Percentiles rank a stretch among this genome's conserved stretches.
Conservation (phyloP, 2,329 filamentous ascomycete species). For the Fusarium robinianum region DNA sequence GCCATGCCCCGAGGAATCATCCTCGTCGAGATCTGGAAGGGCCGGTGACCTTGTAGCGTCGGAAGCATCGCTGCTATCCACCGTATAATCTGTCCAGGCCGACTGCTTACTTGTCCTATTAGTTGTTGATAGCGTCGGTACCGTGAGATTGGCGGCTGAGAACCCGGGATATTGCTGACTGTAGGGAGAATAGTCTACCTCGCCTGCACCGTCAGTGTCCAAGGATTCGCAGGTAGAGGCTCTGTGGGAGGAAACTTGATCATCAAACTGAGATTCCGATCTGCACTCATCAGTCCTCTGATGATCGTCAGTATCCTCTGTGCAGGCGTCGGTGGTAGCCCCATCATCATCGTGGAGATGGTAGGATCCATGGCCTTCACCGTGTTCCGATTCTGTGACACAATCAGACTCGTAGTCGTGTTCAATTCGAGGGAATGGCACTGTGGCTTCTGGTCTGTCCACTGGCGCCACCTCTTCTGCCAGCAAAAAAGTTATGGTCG, state of each 20-base stretch:
- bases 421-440: constrained; percentile 44
- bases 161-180: constrained; percentile 43
- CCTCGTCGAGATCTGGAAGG: constrained; percentile 33
- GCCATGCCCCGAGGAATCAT: constrained; percentile 37
- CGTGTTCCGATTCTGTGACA: constrained; percentile 42
- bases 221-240: constrained; percentile 49
- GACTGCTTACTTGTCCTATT: constrained; percentile 60
- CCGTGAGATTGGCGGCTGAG: constrained; percentile 51
- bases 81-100: constrained; percentile 64
- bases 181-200: constrained; percentile 34
- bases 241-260: constrained; percentile 41
- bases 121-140: constrained; percentile 51
- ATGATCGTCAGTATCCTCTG: constrained; percentile 43
- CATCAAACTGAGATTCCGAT: constrained; percentile 37
- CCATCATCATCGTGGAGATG: constrained; percentile 39
- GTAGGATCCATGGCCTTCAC: constrained; percentile 30
- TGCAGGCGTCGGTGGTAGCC: constrained; percentile 42
- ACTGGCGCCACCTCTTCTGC: constrained; percentile 36
- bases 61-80: constrained; percentile 55
- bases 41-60: constrained; percentile 38
- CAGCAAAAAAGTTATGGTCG: constrained; percentile 56
- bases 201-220: constrained; percentile 39
- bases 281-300: constrained; percentile 37
- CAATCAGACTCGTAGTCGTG: constrained; percentile 47
- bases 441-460: constrained; percentile 23